phyloP scores from a whole-genome alignment of 2,329 filamentous ascomycete genomes.

The Aphanoascus verrucosus region DNA sequence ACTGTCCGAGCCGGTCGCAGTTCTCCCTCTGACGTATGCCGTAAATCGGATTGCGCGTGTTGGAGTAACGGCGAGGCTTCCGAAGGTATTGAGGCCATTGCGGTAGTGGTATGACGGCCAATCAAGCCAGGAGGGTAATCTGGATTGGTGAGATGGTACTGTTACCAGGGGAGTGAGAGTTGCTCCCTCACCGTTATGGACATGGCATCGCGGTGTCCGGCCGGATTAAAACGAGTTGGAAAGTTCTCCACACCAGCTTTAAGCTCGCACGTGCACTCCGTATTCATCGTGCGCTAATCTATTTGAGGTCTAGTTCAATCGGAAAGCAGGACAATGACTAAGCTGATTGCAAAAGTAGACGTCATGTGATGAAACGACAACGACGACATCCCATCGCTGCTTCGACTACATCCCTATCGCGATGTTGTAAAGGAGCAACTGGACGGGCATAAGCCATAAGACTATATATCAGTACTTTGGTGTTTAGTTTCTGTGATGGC shows the following conservation, averaged over 20 bases:
- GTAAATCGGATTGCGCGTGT: constrained; percentile 7
- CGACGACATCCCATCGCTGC: too few species aligned
- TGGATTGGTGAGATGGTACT: too few species aligned
- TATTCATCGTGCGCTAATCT: not conserved
- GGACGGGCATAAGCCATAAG: too few species aligned
- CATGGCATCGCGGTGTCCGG: not conserved
- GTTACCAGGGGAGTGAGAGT: too few species aligned
- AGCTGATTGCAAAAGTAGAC: not conserved
- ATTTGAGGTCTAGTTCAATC: not conserved
- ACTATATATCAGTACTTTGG: too few species aligned
- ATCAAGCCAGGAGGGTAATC: not conserved
- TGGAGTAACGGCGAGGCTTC: constrained; percentile 13
- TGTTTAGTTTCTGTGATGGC: too few species aligned
- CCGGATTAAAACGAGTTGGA: not conserved
- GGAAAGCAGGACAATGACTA: not conserved
- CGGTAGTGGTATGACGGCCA: not conserved
- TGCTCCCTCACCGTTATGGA: too few species aligned
- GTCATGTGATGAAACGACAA: too few species aligned
- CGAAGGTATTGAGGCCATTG: constrained; percentile 9
- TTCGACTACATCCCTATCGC: too few species aligned
- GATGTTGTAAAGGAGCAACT: too few species aligned
- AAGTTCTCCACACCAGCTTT: constrained; percentile 2
- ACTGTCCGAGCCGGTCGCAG: constrained; percentile 35
- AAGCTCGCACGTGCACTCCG: constrained; percentile 2
- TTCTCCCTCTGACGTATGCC: constrained; percentile 31